Evolutionary conservation across 345 rosid genomes (phyloP), one percentile per base, ranked within the genome.

Genomic region (Eutrema heterophyllum): DNA sequence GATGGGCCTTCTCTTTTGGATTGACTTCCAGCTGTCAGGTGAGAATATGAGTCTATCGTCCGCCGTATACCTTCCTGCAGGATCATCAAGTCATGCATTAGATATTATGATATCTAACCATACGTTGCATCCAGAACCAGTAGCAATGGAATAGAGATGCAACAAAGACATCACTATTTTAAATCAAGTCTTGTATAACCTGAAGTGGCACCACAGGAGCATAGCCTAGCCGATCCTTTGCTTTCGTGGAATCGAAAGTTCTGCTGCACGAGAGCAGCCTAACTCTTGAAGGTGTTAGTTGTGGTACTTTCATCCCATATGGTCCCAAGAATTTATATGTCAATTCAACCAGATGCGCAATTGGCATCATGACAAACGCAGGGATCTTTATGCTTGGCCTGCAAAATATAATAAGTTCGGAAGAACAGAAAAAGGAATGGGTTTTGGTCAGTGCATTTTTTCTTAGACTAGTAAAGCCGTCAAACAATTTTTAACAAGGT

Each of bases 321-420:
- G 91, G 92, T 67, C 93, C 90, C 40, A 94, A 67, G n/a, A 89
- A 48, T 72, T 73, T 84, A 80, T 88, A 91, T 68, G 79, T 72
- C 79, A 75, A 73, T 80, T 94, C 95, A 76, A 91, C 86, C 65
- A 88, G 43, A 78, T 86, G 83, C 3, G 96, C 95, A 62, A 91
- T 82, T 18, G 97, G 98, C 96, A 94, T 87, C 83, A 94, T 64
- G 73, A 81, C 84, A 45, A 72, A 61, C 35, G 90, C 87, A 39
- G 98, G 96, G 64, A 94, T 81, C 86, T 87, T 94, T 77, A 94
- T 86, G 70, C 85, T 83, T 35, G 97, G 98, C 90, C 98, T 94
- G 88, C 76, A 83, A 80, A 82, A 52, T 67, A 78, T 59, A 75
- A 61, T 58, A 57, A 64, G 33, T 78, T 75, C 68, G 59, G 68